A percentile compares a stretch with the other conserved stretches of the same genome.
Conservation (phyloP, 495 filamentous ascomycete species). For the Podospora conica region DNA sequence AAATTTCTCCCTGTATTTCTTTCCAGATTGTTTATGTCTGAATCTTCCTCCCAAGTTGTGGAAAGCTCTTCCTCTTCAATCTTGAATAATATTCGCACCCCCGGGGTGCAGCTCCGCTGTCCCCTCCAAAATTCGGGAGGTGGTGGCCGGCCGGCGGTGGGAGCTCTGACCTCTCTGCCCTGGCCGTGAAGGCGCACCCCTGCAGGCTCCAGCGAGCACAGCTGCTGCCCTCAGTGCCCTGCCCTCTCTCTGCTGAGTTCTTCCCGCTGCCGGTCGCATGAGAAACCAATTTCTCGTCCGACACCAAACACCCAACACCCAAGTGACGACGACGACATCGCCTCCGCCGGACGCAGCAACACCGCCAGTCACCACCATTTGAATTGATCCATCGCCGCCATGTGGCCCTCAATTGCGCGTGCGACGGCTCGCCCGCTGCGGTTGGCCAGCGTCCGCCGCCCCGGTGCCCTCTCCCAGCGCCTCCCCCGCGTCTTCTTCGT, state of each 20-base stretch:
- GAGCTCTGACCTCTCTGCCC: neutral
- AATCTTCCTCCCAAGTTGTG: too few species aligned
- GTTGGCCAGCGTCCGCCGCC: constrained; percentile 7
- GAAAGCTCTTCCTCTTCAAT: neutral
- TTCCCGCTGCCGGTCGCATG: constrained; percentile 2
- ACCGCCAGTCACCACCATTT: neutral
- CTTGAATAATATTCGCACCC: neutral
- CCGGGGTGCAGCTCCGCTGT: neutral
- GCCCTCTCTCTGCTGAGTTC: neutral
- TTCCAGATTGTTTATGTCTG: too few species aligned
- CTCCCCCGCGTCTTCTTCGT: constrained; percentile 1
- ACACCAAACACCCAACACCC: neutral
- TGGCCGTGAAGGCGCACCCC: neutral
- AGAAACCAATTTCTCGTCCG: constrained; percentile 12
- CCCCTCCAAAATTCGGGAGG: neutral
- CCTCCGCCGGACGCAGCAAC: neutral
- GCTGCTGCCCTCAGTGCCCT: neutral
- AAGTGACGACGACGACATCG: neutral
- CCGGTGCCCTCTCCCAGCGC: constrained; percentile 5
- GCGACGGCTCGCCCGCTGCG: constrained; percentile 20
- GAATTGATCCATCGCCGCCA: constrained; percentile 10
- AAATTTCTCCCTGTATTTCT: neutral
- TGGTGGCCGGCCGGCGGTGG: neutral
- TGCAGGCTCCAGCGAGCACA: neutral
- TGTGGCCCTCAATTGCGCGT: constrained; percentile 28